Evolutionary conservation across 2,329 filamentous ascomycete species (phyloP).

Genomic region (Ascosphaera aggregata): DNA sequence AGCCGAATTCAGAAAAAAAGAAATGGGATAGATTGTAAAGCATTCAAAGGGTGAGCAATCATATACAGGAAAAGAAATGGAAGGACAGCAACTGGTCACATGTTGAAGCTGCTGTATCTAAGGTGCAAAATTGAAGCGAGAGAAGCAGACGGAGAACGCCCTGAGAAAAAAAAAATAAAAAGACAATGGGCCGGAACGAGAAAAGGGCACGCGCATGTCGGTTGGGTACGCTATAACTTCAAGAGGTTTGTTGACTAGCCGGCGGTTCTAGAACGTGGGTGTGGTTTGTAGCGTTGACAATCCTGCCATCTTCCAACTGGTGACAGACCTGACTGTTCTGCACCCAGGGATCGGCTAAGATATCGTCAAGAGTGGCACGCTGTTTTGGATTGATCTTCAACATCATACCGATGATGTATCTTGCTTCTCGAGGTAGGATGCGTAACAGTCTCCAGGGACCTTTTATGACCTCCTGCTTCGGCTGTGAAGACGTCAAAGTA

Average conservation of each 20-base stretch:
- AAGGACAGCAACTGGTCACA: no score
- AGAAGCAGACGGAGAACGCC: not conserved
- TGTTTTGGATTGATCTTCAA: conserved; percentile 67
- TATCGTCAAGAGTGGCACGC: conserved; percentile 64
- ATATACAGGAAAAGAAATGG: no score
- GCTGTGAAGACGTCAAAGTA: not conserved
- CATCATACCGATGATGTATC: conserved; percentile 82
- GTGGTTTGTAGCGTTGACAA: conserved; percentile 54
- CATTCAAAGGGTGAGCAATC: no score
- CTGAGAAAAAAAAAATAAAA: not conserved
- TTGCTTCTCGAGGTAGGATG: conserved; percentile 66
- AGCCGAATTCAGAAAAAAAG: no score
- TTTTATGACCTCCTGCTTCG: conserved; percentile 50
- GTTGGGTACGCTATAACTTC: not conserved
- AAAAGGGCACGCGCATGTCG: no score
- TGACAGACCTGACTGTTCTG: conserved; percentile 60
- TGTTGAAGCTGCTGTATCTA: no score
- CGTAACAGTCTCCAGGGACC: conserved; percentile 81
- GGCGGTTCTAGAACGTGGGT: conserved; percentile 61
- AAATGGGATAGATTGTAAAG: no score
- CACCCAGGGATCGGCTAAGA: conserved; percentile 80
- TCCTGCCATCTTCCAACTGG: conserved; percentile 48
- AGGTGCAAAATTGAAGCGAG: no score
- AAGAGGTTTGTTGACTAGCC: conserved; percentile 1
- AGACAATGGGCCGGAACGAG: not conserved